Conservation (phyloP, 2,329 filamentous ascomycete species). For the Xylaria sp. region DNA sequence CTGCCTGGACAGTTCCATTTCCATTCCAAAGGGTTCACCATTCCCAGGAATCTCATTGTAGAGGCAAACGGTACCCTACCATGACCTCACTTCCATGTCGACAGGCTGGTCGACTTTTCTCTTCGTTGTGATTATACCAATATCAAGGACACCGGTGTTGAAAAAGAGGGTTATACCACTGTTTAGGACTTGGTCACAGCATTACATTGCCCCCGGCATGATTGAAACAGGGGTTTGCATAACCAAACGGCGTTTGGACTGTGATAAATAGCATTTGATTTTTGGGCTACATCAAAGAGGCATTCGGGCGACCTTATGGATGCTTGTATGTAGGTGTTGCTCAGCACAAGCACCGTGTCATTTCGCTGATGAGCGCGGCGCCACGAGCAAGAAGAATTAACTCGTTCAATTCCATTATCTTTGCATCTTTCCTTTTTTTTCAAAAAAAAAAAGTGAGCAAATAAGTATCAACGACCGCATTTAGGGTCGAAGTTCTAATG, state of each 20-base stretch:
- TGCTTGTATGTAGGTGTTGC: constrained; percentile 32
- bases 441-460: background rate
- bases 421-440: background rate
- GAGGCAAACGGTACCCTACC: constrained; percentile 30
- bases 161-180: constrained; percentile 49
- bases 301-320: constrained; percentile 28
- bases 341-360: constrained; percentile 23
- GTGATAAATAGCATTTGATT: constrained; percentile 37
- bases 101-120: constrained; percentile 35
- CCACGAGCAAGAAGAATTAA: constrained; percentile 32
- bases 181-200: constrained; percentile 48
- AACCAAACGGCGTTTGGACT: constrained; percentile 38
- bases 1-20: constrained; percentile 5
- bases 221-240: constrained; percentile 38
- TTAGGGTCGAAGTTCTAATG: background rate
- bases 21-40: constrained; percentile 10
- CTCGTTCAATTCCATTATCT: constrained; percentile 24
- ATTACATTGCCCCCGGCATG: constrained; percentile 37
- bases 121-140: constrained; percentile 47
- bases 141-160: constrained; percentile 47
- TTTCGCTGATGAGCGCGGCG: constrained; percentile 13
- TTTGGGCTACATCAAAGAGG: constrained; percentile 33
- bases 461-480: constrained; percentile 11
- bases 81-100: constrained; percentile 37
- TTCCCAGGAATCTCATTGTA: constrained; percentile 16